A percentile compares a stretch with the other conserved stretches of the same genome.
These are phyloP conservation scores for Biscogniauxia sp. DNA, from an alignment of 2,329 filamentous ascomycete genomes.

Conservation along the genomic window DNA sequence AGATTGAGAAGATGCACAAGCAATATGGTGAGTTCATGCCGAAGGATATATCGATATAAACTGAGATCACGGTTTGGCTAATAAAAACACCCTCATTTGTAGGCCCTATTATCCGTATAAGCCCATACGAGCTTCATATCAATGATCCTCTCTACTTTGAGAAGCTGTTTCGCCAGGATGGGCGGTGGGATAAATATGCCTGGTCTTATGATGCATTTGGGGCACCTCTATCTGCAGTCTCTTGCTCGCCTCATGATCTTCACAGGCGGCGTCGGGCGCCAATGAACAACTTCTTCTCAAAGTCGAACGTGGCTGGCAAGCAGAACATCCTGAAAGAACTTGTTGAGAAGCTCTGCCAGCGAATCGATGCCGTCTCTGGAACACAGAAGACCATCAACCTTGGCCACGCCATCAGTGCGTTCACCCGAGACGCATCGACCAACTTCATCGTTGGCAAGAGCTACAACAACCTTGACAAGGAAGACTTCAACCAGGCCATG, in stretches of 20 bases:
- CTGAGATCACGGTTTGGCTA: background rate
- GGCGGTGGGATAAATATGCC: constrained; percentile 15
- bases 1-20: constrained; percentile 12
- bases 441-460: constrained; percentile 10
- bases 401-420: constrained; percentile 6
- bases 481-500: constrained; percentile 12
- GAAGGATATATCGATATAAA: background rate
- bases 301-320: too few relatives aligned
- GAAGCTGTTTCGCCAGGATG: constrained; percentile 12
- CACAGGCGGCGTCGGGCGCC: too few relatives aligned
- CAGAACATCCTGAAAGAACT: too few relatives aligned
- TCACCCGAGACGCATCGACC: constrained; percentile 9
- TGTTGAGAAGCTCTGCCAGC: too few relatives aligned
- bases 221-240: constrained; percentile 4
- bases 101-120: constrained; percentile 15
- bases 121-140: constrained; percentile 13
- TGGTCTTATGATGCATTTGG: constrained; percentile 13
- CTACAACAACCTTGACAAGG: constrained; percentile 7
- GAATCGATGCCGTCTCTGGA: constrained; percentile 4
- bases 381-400: constrained; percentile 4
- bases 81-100: background rate
- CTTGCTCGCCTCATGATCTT: constrained; percentile 2
- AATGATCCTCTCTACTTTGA: constrained; percentile 15
- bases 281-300: too few relatives aligned
- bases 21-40: constrained; percentile 8